Conservation (phyloP, 257 asterid species). For the Solanum lycopersicoides region DNA sequence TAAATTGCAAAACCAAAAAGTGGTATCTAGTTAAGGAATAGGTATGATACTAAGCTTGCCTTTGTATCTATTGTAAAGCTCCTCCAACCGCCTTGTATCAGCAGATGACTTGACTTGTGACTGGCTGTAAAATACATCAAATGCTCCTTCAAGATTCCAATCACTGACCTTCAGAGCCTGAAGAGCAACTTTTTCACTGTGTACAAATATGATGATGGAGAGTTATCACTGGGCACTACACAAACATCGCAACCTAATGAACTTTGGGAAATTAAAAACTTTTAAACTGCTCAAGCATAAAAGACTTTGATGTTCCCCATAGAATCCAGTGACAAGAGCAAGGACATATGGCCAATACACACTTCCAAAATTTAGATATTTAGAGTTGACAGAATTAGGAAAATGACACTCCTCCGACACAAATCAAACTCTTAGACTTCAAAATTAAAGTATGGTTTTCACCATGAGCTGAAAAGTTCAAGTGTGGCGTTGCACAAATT, state of each 20-base stretch:
- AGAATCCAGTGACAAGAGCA: neutral
- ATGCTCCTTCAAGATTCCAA: conserved; percentile 98
- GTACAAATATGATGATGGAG: conserved; percentile 4
- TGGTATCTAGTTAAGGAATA: neutral
- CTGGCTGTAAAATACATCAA: conserved; percentile 86
- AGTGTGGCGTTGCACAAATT: neutral
- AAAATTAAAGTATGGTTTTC: neutral
- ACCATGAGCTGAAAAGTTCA: neutral
- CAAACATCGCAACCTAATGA: neutral
- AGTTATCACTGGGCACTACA: neutral
- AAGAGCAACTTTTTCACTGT: conserved; percentile 84
- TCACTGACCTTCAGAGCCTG: conserved; percentile 87
- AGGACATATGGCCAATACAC: neutral
- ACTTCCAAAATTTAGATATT: neutral
- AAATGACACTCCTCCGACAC: neutral
- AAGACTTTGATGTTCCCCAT: neutral
- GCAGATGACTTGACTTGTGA: conserved; percentile 63
- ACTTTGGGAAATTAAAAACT: neutral
- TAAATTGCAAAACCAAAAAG: neutral
- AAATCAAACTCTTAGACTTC: neutral
- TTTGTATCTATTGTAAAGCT: conserved; percentile 88
- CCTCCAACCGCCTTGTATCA: conserved; percentile 86
- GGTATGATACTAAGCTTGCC: conserved; percentile 23
- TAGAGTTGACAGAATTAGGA: neutral
- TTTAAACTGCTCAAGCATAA: neutral